These are phyloP conservation scores for Pichia eremophila DNA, from an alignment of 805 yeast species.

Conservation along the genomic window DNA sequence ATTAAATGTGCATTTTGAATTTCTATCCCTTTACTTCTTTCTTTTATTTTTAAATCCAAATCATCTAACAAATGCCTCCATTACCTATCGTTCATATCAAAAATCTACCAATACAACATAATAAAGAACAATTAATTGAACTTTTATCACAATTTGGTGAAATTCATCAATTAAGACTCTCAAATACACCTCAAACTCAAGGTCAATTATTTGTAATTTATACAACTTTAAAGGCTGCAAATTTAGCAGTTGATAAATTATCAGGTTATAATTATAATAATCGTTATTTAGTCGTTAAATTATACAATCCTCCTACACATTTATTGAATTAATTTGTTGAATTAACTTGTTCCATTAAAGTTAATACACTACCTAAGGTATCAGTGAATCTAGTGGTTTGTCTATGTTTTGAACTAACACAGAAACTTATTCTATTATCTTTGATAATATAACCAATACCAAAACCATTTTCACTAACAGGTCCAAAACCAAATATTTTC, in stretches of 20 bases:
- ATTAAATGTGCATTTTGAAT: too few relatives aligned
- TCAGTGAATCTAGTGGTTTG: slow-evolving; percentile 73
- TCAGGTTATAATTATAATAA: slow-evolving; percentile 54
- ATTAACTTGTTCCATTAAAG: slow-evolving; percentile 47
- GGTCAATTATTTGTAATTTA: slow-evolving; percentile 52
- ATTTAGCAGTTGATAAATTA: slow-evolving; percentile 42
- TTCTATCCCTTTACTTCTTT: too few relatives aligned
- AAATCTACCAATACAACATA: slow-evolving; percentile 46
- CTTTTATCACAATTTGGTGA: slow-evolving; percentile 48
- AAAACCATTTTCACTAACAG: slow-evolving; percentile 81
- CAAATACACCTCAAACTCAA: slow-evolving; percentile 28
- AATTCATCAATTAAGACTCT: slow-evolving; percentile 43
- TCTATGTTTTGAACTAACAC: slow-evolving; percentile 80
- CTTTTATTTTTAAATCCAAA: too few relatives aligned
- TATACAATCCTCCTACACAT: slow-evolving; percentile 28
- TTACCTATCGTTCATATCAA: slow-evolving; percentile 34
- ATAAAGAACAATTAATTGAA: slow-evolving; percentile 38
- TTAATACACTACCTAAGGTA: slow-evolving; percentile 53
- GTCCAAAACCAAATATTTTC: slow-evolving; percentile 84
- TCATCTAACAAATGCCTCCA: slow-evolving; percentile 10
- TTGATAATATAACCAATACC: slow-evolving; percentile 91
- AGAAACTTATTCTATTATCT: slow-evolving; percentile 65
- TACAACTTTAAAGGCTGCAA: slow-evolving; percentile 38
- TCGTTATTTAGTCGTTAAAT: slow-evolving; percentile 44
- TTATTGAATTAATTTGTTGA: slow-evolving; percentile 6